phyloP scores from a whole-genome alignment of 345 rosid genomes.

The Moricandia arvensis region DNA sequence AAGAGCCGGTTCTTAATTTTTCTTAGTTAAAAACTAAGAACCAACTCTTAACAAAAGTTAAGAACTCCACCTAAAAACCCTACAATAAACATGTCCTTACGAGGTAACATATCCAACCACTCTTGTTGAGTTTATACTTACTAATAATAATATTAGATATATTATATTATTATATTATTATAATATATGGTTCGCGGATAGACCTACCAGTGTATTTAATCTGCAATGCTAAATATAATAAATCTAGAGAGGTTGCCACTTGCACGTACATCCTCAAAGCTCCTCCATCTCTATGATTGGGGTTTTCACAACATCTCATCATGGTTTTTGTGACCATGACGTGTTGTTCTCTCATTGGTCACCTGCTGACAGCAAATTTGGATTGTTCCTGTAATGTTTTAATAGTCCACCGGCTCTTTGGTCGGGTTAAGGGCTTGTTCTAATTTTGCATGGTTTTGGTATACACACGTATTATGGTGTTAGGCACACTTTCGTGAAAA shows the following conservation, averaged over 20 bases:
- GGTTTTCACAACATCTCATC: constrained; percentile 16
- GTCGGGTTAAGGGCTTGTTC: constrained; percentile 33
- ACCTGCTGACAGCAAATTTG: constrained; percentile 31
- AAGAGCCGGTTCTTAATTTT: too few relatives aligned
- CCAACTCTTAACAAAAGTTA: too few relatives aligned
- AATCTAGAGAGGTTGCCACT: constrained; percentile 25
- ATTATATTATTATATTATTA: neutral
- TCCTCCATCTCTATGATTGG: constrained; percentile 32
- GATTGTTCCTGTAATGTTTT: constrained; percentile 27
- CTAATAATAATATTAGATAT: neutral
- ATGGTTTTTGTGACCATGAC: constrained; percentile 16
- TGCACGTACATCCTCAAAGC: constrained; percentile 29
- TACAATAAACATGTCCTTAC: too few relatives aligned
- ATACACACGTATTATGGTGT: too few relatives aligned
- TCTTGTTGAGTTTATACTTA: constrained; percentile 15
- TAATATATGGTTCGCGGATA: constrained; percentile 32
- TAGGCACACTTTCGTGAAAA: too few relatives aligned
- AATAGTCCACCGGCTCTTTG: constrained; percentile 35
- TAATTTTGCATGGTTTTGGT: constrained; percentile 33
- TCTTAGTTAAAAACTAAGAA: too few relatives aligned
- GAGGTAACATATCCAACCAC: constrained; percentile 22
- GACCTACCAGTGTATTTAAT: constrained; percentile 32
- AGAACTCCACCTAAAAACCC: too few relatives aligned
- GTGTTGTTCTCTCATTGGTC: constrained; percentile 19
- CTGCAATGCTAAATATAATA: constrained; percentile 26